Evolutionary conservation across 2,329 filamentous ascomycete genomes (phyloP).

Genomic region (Trichophaea hybrida): DNA sequence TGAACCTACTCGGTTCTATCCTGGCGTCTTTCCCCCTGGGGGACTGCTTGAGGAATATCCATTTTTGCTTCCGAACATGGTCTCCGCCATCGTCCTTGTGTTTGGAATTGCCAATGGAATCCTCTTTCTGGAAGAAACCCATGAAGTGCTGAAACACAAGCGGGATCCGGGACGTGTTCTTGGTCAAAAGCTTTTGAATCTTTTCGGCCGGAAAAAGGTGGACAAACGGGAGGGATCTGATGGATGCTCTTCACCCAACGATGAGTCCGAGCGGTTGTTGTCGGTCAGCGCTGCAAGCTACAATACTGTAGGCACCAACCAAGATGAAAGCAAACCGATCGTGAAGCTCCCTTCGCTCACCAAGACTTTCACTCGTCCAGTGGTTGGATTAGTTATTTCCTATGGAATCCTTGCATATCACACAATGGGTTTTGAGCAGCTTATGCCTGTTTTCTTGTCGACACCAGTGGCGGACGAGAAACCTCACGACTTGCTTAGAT

Average conservation of each 20-base stretch:
- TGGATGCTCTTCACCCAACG: conserved; percentile 30
- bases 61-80: conserved; percentile 83
- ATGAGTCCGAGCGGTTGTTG: conserved; percentile 27
- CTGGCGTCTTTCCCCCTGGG: conserved; percentile 52
- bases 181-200: conserved; percentile 52
- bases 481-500: conserved; percentile 52
- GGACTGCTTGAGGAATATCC: conserved; percentile 76
- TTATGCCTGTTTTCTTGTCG: conserved; percentile 83
- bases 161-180: conserved; percentile 63
- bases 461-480: conserved; percentile 38
- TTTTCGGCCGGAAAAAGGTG: conserved; percentile 22
- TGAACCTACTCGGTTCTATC: conserved; percentile 70
- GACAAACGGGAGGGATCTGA: conserved; percentile 26
- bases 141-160: conserved; percentile 62
- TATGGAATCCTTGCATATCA: conserved; percentile 73
- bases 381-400: conserved; percentile 73
- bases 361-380: conserved; percentile 66
- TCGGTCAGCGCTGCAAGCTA: conserved; percentile 12
- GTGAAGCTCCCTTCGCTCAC: conserved; percentile 33
- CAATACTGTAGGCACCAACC: conserved; percentile 21
- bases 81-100: conserved; percentile 65
- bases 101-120: conserved; percentile 64
- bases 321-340: conserved; percentile 23
- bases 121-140: conserved; percentile 87
- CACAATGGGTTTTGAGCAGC: conserved; percentile 76